These are phyloP conservation scores for Aspergillus costaricaensis DNA, from an alignment of 2,329 filamentous ascomycete genomes.

Conservation along the genomic window DNA sequence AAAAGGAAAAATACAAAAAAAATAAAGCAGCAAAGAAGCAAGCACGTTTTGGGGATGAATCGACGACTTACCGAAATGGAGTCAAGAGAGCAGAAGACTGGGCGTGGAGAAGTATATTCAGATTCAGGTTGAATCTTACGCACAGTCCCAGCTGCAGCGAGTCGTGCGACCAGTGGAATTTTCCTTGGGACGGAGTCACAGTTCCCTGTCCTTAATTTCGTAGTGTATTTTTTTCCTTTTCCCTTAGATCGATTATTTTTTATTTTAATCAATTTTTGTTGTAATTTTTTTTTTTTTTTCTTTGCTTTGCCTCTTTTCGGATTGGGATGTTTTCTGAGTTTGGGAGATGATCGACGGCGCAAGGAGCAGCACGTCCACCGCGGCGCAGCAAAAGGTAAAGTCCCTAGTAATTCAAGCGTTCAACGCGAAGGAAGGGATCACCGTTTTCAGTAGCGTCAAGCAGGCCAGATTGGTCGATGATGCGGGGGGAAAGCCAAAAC, in stretches of 20 bases:
- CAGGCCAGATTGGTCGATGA: constrained; percentile 22
- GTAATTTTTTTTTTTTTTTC: constrained; percentile 5
- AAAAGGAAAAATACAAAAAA: constrained; percentile 1
- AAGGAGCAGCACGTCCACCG: constrained; percentile 19
- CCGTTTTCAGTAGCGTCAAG: constrained; percentile 7
- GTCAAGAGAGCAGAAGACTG: constrained; percentile 1
- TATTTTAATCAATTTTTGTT: not conserved
- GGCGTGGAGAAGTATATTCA: constrained; percentile 13
- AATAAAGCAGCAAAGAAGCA: constrained; percentile 7
- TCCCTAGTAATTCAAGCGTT: not conserved
- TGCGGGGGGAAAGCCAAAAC: constrained; percentile 11
- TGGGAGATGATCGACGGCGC: constrained; percentile 27
- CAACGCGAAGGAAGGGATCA: constrained; percentile 10
- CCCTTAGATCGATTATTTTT: not conserved
- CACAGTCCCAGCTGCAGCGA: constrained; percentile 17
- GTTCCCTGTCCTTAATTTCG: not conserved
- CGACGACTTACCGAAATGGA: constrained; percentile 11
- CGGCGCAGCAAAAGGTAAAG: not conserved
- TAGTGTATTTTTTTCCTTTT: constrained; percentile 9
- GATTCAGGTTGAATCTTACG: constrained; percentile 16
- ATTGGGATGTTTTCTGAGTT: constrained; percentile 18
- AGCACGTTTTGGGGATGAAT: constrained; percentile 3
- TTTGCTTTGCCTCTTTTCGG: constrained; percentile 8
- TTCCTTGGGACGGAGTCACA: constrained; percentile 1
- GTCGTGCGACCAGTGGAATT: constrained; percentile 19